These are phyloP conservation scores for Rhodotorula sp. DNA, from an alignment of 1,284 basidiomycete species.

Conservation along the genomic window DNA sequence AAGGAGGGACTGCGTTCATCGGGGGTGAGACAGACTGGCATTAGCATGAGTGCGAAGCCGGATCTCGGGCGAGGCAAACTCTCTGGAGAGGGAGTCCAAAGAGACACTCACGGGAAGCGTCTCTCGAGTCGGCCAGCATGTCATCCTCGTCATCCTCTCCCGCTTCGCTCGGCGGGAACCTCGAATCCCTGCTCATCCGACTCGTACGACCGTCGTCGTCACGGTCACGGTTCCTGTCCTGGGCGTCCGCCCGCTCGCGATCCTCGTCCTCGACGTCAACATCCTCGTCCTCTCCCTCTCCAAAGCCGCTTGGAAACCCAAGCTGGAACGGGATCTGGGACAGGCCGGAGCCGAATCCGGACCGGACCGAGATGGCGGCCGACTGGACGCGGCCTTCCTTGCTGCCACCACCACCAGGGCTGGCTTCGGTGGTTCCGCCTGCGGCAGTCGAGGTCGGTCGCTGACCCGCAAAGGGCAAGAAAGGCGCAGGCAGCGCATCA, in stretches of 20 bases:
- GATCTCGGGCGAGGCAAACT: too few relatives aligned
- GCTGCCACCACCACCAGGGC: neutral
- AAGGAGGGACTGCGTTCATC: neutral
- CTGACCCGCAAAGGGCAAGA: conserved; percentile 42
- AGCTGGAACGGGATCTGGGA: conserved; percentile 40
- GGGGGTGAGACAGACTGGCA: neutral
- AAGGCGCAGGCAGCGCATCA: conserved; percentile 32
- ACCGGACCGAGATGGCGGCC: conserved; percentile 28
- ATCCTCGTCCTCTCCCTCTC: conserved; percentile 17
- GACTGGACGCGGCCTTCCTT: conserved; percentile 21
- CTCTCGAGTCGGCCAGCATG: neutral
- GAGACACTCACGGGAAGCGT: neutral
- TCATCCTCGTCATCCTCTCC: conserved; percentile 1
- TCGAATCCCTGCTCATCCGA: conserved; percentile 1
- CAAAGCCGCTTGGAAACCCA: conserved; percentile 34
- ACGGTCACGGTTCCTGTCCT: neutral
- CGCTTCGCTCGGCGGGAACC: conserved; percentile 3
- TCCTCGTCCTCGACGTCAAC: neutral
- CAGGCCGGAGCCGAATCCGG: conserved; percentile 34
- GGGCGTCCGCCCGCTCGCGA: neutral
- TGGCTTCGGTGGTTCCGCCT: neutral
- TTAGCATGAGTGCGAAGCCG: too few relatives aligned
- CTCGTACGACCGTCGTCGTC: conserved; percentile 8
- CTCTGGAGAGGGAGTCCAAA: too few relatives aligned
- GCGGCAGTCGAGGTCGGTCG: conserved; percentile 21